These are phyloP conservation scores for Nyssa sinensis DNA, from an alignment of 148 eudicot genomes.

Conservation along the genomic window DNA sequence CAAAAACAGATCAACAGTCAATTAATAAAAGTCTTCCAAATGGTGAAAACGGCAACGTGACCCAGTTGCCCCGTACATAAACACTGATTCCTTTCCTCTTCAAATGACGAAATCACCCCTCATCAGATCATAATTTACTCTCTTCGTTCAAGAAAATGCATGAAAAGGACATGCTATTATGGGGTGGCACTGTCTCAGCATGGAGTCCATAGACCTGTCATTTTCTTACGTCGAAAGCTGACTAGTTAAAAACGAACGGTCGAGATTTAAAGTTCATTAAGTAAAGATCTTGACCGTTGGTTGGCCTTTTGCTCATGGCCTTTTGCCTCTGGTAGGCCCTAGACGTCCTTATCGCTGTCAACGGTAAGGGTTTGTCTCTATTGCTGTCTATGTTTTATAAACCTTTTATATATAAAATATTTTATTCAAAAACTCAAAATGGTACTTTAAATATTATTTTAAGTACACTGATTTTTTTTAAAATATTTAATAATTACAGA, in stretches of 20 bases:
- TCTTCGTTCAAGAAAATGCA: slow-evolving; percentile 11
- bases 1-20: too few relatives aligned
- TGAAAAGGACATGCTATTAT: slow-evolving; percentile 32
- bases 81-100: too few relatives aligned
- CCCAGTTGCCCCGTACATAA: neutral
- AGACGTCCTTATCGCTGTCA: slow-evolving; percentile 7
- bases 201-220: slow-evolving; percentile 35
- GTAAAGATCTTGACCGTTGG: neutral
- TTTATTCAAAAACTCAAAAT: too few relatives aligned
- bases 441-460: too few relatives aligned
- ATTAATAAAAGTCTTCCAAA: too few relatives aligned
- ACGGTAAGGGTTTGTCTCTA: neutral
- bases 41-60: neutral
- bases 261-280: neutral
- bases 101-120: slow-evolving; percentile 2
- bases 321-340: too few relatives aligned
- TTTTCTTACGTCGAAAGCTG: slow-evolving; percentile 34
- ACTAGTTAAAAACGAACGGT: slow-evolving; percentile 2
- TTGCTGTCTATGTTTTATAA: too few relatives aligned
- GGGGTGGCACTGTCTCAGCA: slow-evolving; percentile 37
- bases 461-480: too few relatives aligned
- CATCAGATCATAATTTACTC: too few relatives aligned
- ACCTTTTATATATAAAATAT: too few relatives aligned
- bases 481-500: too few relatives aligned
- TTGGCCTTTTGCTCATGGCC: too few relatives aligned